phyloP scores from a whole-genome alignment of 495 filamentous ascomycete genomes.

The Hypoxylon fuscum region DNA sequence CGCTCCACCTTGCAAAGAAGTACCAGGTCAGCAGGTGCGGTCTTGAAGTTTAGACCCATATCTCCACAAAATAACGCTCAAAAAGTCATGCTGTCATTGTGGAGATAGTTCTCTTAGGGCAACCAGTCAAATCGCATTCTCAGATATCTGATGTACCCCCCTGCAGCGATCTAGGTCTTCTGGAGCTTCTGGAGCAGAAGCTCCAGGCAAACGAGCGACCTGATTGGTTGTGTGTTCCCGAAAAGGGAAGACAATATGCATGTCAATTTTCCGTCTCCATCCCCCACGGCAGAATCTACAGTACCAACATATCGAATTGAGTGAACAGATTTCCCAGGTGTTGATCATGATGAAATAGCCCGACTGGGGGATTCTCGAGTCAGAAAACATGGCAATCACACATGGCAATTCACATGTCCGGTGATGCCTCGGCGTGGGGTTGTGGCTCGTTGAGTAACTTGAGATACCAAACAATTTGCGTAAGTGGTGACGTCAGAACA shows the following conservation, averaged over 20 bases:
- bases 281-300: slow-evolving; percentile 18
- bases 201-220: not conserved
- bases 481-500: slow-evolving; percentile 34
- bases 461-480: not conserved
- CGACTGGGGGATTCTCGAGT: not conserved
- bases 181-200: slow-evolving; percentile 25
- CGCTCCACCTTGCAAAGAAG: too few species aligned
- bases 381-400: slow-evolving; percentile 2
- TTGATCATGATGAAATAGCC: slow-evolving; percentile 35
- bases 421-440: not conserved
- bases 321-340: slow-evolving; percentile 4
- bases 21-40: too few species aligned
- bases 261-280: slow-evolving; percentile 16
- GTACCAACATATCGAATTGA: slow-evolving; percentile 13
- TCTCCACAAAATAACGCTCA: slow-evolving; percentile 27
- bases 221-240: slow-evolving; percentile 33
- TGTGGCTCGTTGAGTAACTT: not conserved
- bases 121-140: slow-evolving; percentile 6
- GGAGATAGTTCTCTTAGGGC: not conserved
- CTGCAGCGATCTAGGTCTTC: slow-evolving; percentile 22
- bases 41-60: slow-evolving; percentile 14
- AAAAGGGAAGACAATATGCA: slow-evolving; percentile 30
- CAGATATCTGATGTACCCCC: slow-evolving; percentile 21
- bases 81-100: slow-evolving; percentile 41
- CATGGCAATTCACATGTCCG: slow-evolving; percentile 33